Evolutionary conservation across 2,329 filamentous ascomycete genomes (phyloP), one percentile per base, ranked within the genome.

Genomic region (Aspergillus novofumigatus): DNA sequence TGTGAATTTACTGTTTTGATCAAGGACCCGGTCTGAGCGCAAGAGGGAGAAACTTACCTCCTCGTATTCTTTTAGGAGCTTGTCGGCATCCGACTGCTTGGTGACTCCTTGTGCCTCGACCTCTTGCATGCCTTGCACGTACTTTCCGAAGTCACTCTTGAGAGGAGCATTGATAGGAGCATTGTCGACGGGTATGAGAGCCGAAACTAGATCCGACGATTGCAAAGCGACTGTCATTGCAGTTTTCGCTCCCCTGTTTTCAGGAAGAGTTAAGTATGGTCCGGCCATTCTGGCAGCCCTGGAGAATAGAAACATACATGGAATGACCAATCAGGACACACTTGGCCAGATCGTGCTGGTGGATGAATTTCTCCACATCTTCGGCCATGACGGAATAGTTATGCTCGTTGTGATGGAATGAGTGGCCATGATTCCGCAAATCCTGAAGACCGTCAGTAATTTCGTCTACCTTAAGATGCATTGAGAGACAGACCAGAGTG

Each of bases 351-450:
- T 80, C 78, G 72, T 95, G 88, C 54, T 89, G 77, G 4, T 80
- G 66, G 55, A 97, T 87, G 72, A 97, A 97, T 48, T 82, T 80
- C 54, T 87, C 85, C 10, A 97, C 86, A 67, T 97, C 93, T 62
- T 87, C 83, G 4, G 93, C 91, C 83, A 97, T 92, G 48, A 85
- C 82, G 1, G 76, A 73, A 73, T 97, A 97, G 76, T 93, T 88
- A 73, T 97, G 94, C 1, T 79, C 80, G 0, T 80, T 77, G 52
- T 86, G 74, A 74, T 97, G 92, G 1, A 91, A 90, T 1, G 91
- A 96, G 42, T 95, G 88, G 67, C 93, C 93, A 78, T 97, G 93
- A 70, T 97, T 97, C 65, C 93, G 86, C 20, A 96, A 83, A 72
- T 97, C 93, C 89, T 92, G 54, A 32, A 20, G 23, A 45, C 4